phyloP scores from a whole-genome alignment of 192 early-diverging fungal species.

The Rhizophagus clarus region DNA sequence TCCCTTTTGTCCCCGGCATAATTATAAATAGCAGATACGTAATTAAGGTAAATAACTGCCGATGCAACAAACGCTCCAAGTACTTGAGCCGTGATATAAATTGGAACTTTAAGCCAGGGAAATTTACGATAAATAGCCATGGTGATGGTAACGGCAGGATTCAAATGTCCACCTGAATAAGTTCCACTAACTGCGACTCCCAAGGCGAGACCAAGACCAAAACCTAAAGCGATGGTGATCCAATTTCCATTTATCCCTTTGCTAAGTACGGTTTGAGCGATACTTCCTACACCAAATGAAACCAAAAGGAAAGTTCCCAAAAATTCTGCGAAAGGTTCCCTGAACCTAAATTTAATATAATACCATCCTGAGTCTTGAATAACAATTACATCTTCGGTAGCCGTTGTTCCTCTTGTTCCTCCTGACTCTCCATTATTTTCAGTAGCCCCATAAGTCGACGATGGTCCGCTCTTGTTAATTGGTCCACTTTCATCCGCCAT shows the following conservation, averaged over 20 bases:
- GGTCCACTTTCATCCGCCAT: background rate
- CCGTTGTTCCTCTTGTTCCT: too few relatives aligned
- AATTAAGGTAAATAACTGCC: constrained; percentile 65
- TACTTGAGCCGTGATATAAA: constrained; percentile 67
- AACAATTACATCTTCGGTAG: background rate
- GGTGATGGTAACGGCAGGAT: constrained; percentile 75
- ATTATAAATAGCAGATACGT: constrained; percentile 59
- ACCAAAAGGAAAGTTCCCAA: constrained; percentile 72
- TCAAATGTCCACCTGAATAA: constrained; percentile 75
- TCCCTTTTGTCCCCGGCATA: constrained; percentile 54
- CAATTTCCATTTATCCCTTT: constrained; percentile 34
- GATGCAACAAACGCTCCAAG: constrained; percentile 74
- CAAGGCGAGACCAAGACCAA: constrained; percentile 66
- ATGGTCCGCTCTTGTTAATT: background rate
- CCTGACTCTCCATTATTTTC: background rate
- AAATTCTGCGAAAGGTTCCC: constrained; percentile 75
- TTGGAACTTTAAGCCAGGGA: constrained; percentile 65
- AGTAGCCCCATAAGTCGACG: background rate
- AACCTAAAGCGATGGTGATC: constrained; percentile 61
- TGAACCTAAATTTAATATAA: constrained; percentile 29
- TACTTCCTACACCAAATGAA: constrained; percentile 66
- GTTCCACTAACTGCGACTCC: constrained; percentile 65
- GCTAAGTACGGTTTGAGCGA: constrained; percentile 49
- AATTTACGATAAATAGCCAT: constrained; percentile 69
- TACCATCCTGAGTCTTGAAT: background rate